These are phyloP conservation scores for Mychonastes homosphaera DNA, from an alignment of 139 green algal genomes.

Conservation along the genomic window DNA sequence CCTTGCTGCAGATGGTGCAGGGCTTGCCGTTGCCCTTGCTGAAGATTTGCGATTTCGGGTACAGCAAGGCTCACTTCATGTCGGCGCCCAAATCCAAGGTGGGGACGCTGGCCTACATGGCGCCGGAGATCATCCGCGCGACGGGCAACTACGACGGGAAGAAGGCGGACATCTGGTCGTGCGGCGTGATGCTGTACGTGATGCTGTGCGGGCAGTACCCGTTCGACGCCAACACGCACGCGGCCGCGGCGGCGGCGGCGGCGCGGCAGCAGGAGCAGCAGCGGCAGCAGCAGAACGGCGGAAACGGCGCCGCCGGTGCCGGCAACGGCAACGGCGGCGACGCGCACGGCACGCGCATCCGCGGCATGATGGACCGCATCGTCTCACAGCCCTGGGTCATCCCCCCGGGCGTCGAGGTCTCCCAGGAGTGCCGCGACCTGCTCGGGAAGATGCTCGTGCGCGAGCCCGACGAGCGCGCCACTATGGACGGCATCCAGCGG, in stretches of 20 bases:
- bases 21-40: conserved; percentile 62
- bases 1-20: conserved; percentile 63
- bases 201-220: conserved; percentile 93
- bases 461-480: conserved; percentile 36
- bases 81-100: conserved; percentile 17
- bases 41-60: conserved; percentile 97
- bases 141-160: conserved; percentile 54
- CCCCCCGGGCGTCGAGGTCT: conserved; percentile 19
- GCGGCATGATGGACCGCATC: conserved; percentile 41
- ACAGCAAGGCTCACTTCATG: conserved; percentile 83
- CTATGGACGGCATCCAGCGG: conserved; percentile 36
- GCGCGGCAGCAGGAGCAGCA: conserved; percentile 10
- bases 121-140: conserved; percentile 70
- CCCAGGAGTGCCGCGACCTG: conserved; percentile 44
- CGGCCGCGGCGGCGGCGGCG: conserved; percentile 3
- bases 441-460: conserved; percentile 38
- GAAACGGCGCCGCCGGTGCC: too few species aligned
- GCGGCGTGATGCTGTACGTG: conserved; percentile 95
- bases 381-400: conserved; percentile 16
- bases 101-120: conserved; percentile 81
- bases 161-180: conserved; percentile 66
- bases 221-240: conserved; percentile 66
- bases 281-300: too few species aligned
- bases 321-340: not conserved
- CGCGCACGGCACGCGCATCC: conserved; percentile 22